phyloP scores from a whole-genome alignment of 164 flowering plant genomes.

The Chimonanthus praecox region DNA sequence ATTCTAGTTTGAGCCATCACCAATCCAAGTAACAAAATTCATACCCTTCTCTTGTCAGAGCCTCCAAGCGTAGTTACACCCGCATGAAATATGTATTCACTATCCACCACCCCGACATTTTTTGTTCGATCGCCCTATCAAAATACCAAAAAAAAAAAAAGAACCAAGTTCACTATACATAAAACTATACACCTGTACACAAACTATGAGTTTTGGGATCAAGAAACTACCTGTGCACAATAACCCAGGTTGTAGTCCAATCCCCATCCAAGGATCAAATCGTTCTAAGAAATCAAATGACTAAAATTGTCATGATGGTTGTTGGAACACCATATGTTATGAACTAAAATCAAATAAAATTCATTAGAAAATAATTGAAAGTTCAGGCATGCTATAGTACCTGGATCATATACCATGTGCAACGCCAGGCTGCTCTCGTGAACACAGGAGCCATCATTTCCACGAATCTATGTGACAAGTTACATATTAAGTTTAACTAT shows the following conservation, averaged over 20 bases:
- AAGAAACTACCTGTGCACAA: slow-evolving; percentile 69
- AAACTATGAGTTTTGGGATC: neutral
- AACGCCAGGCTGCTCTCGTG: slow-evolving; percentile 83
- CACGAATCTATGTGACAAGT: slow-evolving; percentile 64
- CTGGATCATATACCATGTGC: slow-evolving; percentile 95
- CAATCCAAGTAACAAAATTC: neutral
- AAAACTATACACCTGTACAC: neutral
- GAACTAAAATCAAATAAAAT: too few species aligned
- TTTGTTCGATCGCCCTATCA: slow-evolving; percentile 70
- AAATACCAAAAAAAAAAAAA: neutral
- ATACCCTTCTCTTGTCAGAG: slow-evolving; percentile 35
- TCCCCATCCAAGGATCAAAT: slow-evolving; percentile 97
- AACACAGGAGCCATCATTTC: slow-evolving; percentile 99
- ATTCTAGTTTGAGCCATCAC: neutral
- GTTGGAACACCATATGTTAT: neutral
- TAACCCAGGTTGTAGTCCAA: slow-evolving; percentile 82
- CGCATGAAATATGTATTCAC: slow-evolving; percentile 73
- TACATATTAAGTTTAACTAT: neutral
- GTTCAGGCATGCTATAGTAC: slow-evolving; percentile 21
- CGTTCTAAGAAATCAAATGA: slow-evolving; percentile 49
- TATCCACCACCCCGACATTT: slow-evolving; percentile 85
- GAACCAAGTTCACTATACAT: neutral
- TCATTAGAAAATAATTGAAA: neutral
- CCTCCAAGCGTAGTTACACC: slow-evolving; percentile 78
- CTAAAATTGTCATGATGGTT: neutral